Evolutionary conservation across 163 green algal species (phyloP).

Genomic region (Trebouxia gelatinosa): DNA sequence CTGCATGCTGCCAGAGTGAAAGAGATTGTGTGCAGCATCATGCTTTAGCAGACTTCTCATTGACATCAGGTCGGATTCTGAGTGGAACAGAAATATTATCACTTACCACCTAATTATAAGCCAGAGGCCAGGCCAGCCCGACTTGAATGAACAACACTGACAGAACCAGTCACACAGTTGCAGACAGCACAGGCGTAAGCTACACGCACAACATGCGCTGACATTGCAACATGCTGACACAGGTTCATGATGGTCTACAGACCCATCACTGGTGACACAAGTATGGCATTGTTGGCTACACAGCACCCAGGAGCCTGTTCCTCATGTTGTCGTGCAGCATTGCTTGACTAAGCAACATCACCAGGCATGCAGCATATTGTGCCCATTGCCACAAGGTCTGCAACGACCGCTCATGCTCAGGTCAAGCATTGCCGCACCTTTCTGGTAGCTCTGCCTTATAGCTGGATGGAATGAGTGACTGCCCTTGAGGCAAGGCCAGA

Average conservation of each 20-base stretch:
- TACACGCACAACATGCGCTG: not conserved
- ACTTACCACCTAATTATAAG: not conserved
- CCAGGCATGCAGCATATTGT: not conserved
- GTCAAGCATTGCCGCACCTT: not conserved
- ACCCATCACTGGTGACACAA: not conserved
- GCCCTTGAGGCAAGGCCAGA: not conserved
- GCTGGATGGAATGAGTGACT: not conserved
- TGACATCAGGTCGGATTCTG: not conserved
- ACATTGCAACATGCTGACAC: not conserved
- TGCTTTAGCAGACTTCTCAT: no score
- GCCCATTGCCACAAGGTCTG: not conserved
- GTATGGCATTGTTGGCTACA: not conserved
- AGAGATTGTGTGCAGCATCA: no score
- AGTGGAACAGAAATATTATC: not conserved
- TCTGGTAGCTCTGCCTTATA: conserved; percentile 13
- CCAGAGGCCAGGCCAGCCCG: not conserved
- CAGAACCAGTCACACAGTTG: no score
- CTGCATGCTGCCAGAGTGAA: not conserved
- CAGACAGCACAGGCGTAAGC: no score
- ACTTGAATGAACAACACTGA: no score
- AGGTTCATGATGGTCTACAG: not conserved
- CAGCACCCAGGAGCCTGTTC: no score
- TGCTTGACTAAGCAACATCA: not conserved
- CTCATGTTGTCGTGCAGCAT: not conserved
- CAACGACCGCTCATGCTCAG: not conserved